Percentiles rank a stretch among this genome's conserved stretches.
Conservation (phyloP, 352 stramenopile genomes). For the Phytophthora citrophthora region DNA sequence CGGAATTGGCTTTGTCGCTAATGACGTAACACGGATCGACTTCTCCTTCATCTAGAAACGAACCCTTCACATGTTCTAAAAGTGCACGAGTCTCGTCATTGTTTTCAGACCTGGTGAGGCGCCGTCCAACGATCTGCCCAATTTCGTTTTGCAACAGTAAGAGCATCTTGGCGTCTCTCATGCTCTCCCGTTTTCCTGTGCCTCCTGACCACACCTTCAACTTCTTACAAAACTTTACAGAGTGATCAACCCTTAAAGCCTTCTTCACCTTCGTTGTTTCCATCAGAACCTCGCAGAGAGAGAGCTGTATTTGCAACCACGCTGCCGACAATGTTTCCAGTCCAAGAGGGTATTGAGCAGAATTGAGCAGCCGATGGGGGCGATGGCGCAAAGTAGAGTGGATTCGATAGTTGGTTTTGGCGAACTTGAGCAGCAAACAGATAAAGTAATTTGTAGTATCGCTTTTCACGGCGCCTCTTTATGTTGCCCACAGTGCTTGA, state of each 20-base stretch:
- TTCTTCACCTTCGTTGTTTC: no score
- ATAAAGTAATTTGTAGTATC: no score
- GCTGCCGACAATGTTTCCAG: background rate
- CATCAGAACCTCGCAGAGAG: no score
- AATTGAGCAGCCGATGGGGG: no score
- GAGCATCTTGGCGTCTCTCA: constrained; percentile 13
- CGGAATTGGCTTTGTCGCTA: constrained; percentile 5
- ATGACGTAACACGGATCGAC: background rate
- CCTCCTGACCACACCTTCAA: constrained; percentile 5
- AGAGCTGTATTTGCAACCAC: constrained; percentile 3
- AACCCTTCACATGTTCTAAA: background rate
- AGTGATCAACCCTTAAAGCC: constrained; percentile 2
- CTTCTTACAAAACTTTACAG: constrained; percentile 9
- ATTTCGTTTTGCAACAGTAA: constrained; percentile 19
- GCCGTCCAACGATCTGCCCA: constrained; percentile 3
- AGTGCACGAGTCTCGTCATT: constrained; percentile 3
- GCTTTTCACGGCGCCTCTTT: no score
- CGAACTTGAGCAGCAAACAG: no score
- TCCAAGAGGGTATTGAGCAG: no score
- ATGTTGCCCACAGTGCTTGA: constrained; percentile 10
- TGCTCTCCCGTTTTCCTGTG: constrained; percentile 5
- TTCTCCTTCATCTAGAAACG: no score
- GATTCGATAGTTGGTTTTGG: no score
- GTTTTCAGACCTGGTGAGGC: background rate
- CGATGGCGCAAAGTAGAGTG: no score